phyloP scores from a whole-genome alignment of 306 rosid genomes.

The Rosa multiflora region DNA sequence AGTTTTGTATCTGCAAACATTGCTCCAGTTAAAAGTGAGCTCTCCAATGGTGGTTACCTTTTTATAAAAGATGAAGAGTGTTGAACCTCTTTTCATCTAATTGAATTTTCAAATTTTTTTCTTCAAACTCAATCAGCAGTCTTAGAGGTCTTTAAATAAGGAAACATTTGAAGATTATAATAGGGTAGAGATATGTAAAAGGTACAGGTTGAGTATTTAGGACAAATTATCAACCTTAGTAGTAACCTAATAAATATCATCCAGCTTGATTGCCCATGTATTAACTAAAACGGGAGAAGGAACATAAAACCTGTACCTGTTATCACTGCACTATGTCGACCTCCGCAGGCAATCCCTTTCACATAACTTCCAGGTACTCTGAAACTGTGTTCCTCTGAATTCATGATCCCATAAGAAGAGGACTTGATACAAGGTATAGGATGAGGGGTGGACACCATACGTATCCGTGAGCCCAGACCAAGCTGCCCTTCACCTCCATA shows the following conservation, averaged over 20 bases:
- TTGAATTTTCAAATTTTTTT: not conserved
- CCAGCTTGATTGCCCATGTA: constrained; percentile 5
- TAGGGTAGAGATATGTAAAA: constrained; percentile 7
- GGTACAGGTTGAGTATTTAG: not conserved
- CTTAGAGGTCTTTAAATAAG: not conserved
- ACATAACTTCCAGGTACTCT: constrained; percentile 78
- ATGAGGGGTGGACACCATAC: constrained; percentile 96
- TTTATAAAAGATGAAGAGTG: not conserved
- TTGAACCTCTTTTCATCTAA: not conserved
- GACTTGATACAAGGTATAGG: constrained; percentile 74
- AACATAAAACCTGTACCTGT: constrained; percentile 53
- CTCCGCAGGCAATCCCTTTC: constrained; percentile 90
- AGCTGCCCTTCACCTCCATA: constrained; percentile 99
- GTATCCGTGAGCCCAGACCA: constrained; percentile 90
- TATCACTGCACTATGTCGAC: constrained; percentile 90
- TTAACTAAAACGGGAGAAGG: not conserved
- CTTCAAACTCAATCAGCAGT: not conserved
- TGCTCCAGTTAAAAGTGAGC: constrained; percentile 4
- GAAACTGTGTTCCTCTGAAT: constrained; percentile 56
- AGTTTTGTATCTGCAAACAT: not conserved
- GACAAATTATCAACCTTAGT: not conserved
- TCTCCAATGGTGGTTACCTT: not conserved
- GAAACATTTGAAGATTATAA: not conserved
- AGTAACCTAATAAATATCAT: not conserved
- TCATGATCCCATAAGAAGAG: constrained; percentile 54